These are phyloP conservation scores for Nitzschia palea DNA, from an alignment of 108 stramenopile genomes.

Conservation along the genomic window DNA sequence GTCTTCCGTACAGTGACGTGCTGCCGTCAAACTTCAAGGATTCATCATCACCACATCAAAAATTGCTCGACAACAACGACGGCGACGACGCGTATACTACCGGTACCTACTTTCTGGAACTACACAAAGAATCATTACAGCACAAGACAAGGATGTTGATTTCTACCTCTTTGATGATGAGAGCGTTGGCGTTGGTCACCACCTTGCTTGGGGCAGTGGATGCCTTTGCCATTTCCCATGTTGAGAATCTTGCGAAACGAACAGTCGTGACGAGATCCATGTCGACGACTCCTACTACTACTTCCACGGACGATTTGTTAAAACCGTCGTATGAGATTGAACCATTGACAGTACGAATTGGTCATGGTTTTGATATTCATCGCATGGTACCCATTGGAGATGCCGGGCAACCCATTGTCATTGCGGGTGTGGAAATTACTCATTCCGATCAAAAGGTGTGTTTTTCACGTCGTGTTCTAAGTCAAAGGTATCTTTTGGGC, in stretches of 20 bases:
- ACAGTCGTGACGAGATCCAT: not conserved
- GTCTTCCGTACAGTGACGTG: too few relatives aligned
- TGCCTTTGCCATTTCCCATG: not conserved
- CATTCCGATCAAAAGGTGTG: constrained; percentile 80
- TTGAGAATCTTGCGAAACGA: too few relatives aligned
- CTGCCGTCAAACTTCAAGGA: too few relatives aligned
- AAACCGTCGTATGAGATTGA: constrained; percentile 79
- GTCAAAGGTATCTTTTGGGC: too few relatives aligned
- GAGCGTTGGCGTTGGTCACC: not conserved
- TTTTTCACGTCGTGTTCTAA: not conserved
- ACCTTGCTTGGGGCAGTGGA: not conserved
- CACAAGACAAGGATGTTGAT: too few relatives aligned
- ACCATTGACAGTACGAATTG: constrained; percentile 81
- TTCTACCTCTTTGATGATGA: too few relatives aligned
- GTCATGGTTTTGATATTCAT: constrained; percentile 98
- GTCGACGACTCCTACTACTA: not conserved
- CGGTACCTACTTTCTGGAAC: too few relatives aligned
- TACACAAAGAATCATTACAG: too few relatives aligned
- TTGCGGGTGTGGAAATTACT: constrained; percentile 85
- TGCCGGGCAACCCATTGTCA: constrained; percentile 89
- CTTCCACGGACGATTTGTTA: constrained; percentile 47
- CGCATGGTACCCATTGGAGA: constrained; percentile 84
- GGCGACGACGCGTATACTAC: too few relatives aligned
- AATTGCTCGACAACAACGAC: too few relatives aligned
- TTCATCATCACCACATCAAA: too few relatives aligned